phyloP scores from a whole-genome alignment of 805 yeast species.

The Saccharomycopsis fermentans region DNA sequence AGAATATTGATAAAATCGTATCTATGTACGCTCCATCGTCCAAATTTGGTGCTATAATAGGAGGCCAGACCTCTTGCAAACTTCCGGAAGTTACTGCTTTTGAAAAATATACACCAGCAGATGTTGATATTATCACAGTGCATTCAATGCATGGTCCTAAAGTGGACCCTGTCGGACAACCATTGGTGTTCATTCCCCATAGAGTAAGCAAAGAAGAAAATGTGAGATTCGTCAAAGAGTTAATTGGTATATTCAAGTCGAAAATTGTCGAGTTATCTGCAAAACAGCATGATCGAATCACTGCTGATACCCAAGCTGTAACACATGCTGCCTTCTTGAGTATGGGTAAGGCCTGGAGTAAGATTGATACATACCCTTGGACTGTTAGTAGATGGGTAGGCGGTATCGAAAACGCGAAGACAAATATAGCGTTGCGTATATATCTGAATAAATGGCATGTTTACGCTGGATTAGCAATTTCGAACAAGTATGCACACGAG shows the following conservation, averaged over 20 bases:
- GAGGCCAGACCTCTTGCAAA: conserved; percentile 98
- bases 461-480: conserved; percentile 93
- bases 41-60: conserved; percentile 81
- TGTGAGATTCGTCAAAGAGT: conserved; percentile 47
- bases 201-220: conserved; percentile 44
- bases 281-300: conserved; percentile 84
- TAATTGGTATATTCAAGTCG: conserved; percentile 68
- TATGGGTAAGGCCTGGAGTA: conserved; percentile 96
- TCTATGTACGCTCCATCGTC: conserved; percentile 75
- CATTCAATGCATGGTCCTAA: conserved; percentile 95
- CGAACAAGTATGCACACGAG: conserved; percentile 87
- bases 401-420: conserved; percentile 92
- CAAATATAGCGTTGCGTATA: conserved; percentile 84
- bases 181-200: conserved; percentile 77
- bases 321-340: conserved; percentile 95
- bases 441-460: conserved; percentile 96
- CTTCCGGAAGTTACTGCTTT: conserved; percentile 83
- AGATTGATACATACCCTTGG: conserved; percentile 85
- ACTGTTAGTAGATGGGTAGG: conserved; percentile 71
- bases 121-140: conserved; percentile 73
- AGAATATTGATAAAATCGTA: conserved; percentile 64
- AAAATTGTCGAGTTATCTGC: conserved; percentile 70
- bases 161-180: conserved; percentile 85
- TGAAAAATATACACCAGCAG: conserved; percentile 62
- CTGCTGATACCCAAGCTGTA: conserved; percentile 98